These are phyloP conservation scores for Phytophthora megakarya DNA, from an alignment of 352 stramenopile genomes.

Conservation along the genomic window DNA sequence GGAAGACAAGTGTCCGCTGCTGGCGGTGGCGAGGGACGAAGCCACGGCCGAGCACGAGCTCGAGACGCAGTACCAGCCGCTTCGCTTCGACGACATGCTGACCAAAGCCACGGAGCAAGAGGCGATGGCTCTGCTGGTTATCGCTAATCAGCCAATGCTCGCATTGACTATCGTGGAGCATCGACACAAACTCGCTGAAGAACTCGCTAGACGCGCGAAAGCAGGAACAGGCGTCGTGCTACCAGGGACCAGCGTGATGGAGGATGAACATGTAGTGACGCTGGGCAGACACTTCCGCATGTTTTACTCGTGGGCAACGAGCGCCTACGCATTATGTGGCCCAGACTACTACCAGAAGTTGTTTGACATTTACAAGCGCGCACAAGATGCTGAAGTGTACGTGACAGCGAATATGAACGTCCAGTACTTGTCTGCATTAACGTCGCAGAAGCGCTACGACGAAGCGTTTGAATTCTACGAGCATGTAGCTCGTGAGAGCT, in stretches of 20 bases:
- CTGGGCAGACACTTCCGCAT: slow-evolving; percentile 54
- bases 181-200: slow-evolving; percentile 42
- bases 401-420: slow-evolving; percentile 72
- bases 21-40: slow-evolving; percentile 23
- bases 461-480: slow-evolving; percentile 59
- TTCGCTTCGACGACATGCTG: slow-evolving; percentile 61
- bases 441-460: slow-evolving; percentile 40
- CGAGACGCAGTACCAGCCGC: slow-evolving; percentile 55
- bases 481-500: slow-evolving; percentile 40
- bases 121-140: slow-evolving; percentile 59
- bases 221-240: slow-evolving; percentile 29
- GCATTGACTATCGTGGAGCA: slow-evolving; percentile 58
- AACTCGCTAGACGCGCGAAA: slow-evolving; percentile 35
- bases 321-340: slow-evolving; percentile 38
- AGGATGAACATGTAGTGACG: slow-evolving; percentile 39
- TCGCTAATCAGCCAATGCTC: slow-evolving; percentile 35
- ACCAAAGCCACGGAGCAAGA: slow-evolving; percentile 72
- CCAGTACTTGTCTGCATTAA: slow-evolving; percentile 55
- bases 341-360: slow-evolving; percentile 35
- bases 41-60: slow-evolving; percentile 27
- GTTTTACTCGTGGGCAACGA: slow-evolving; percentile 75
- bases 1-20: slow-evolving; percentile 30
- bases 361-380: slow-evolving; percentile 57
- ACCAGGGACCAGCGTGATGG: slow-evolving; percentile 40
- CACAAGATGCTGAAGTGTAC: slow-evolving; percentile 45